Base-by-base conservation (phyloP, 2,329 filamentous ascomycete genomes). In the Arthrinium puccinioides region DNA sequence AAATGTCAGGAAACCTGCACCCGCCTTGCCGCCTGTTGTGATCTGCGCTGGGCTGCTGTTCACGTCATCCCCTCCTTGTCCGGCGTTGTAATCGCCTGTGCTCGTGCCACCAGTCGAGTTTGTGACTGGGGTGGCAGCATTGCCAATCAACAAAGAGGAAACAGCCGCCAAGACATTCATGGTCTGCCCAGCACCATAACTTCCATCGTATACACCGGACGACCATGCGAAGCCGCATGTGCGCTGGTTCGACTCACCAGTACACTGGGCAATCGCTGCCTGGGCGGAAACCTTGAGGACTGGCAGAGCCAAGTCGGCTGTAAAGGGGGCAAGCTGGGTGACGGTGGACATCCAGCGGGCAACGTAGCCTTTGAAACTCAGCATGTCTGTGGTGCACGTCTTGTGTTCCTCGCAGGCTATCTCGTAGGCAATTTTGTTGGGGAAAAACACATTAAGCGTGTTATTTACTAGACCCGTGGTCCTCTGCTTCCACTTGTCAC, bases 301-400 rank as follows among this genome's bases (percentile, higher is more conserved):
- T 1, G 55, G 53, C 32, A 62, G 50, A 25, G 69, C 54, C 21
- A 44, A 53, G 7, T 52, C 48, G 8, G 49, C 46, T 9, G 57
- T 63, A 38, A 59, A 60, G 1, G 64, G 62, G 1, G 63, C 63
- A 27, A 67, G 46, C 44, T 65, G 60, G 2, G 60, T 60, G 23
- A 57, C 58, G n/a, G 58, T 56, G 1, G 62, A 54, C 51, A 67
- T 55, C 66, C 71, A 79, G 38, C 74, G 72, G 20, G 67, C 57
- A 5, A 77, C 57, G 49, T 76, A 78, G 19, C 70, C 74, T 52
- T 79, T 79, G 68, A 76, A 79, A 28, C 66, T 68, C 44, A 68
- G 62, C 55, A 78, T 74, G 47, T 79, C 75, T 18, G 68, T 63
- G 45, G 76, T 72, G 59, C 76, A 79, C 6, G 54, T 66, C 45